Conservation (phyloP, 2,329 filamentous ascomycete species). For the Dothistroma pini region DNA sequence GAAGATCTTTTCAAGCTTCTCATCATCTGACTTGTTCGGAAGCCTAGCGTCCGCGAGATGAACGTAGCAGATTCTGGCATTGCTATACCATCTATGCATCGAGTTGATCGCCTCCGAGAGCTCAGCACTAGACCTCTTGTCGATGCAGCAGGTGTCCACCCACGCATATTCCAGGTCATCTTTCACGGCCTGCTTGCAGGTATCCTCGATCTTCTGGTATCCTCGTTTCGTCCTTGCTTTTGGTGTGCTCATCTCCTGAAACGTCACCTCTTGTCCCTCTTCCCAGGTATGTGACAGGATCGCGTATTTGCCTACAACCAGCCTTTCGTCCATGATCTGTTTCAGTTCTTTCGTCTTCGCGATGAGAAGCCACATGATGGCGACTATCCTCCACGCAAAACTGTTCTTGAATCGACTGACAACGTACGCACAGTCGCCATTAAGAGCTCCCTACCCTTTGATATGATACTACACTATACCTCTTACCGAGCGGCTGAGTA, state of each 20-base stretch:
- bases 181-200: background rate
- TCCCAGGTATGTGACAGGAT: slow-evolving; percentile 20
- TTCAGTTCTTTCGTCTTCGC: slow-evolving; percentile 5
- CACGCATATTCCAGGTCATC: background rate
- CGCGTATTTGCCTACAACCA: slow-evolving; percentile 8
- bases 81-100: slow-evolving; percentile 3
- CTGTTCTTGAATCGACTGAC: background rate
- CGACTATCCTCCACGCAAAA: background rate
- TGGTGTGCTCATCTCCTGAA: slow-evolving; percentile 10
- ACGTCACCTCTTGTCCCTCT: slow-evolving; percentile 10
- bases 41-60: background rate
- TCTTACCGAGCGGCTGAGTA: background rate
- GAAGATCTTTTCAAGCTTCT: background rate
- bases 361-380: slow-evolving; percentile 15
- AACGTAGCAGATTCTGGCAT: background rate
- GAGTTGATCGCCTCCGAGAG: slow-evolving; percentile 1
- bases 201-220: slow-evolving; percentile 7
- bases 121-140: slow-evolving; percentile 2
- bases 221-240: background rate
- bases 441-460: background rate
- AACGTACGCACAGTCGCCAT: background rate
- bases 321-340: slow-evolving; percentile 4
- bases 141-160: slow-evolving; percentile 3
- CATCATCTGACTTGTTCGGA: background rate
- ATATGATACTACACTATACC: background rate